Conservation (phyloP, 2,329 filamentous ascomycete genomes). For the Monosporascus sp. region DNA sequence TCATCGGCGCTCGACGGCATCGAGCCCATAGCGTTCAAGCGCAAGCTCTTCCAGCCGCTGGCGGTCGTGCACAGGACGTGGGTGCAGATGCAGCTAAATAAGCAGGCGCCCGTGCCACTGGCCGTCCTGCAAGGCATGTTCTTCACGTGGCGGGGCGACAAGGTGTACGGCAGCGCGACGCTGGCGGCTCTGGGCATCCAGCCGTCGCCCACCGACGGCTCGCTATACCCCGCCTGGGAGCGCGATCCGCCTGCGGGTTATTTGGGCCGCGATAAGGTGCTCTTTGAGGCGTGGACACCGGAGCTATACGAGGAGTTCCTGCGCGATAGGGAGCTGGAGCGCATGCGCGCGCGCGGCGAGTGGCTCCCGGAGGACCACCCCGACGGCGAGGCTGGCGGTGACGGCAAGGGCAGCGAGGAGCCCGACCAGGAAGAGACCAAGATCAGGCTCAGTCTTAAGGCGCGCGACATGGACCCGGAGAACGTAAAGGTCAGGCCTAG, state of each 20-base stretch:
- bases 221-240: conserved; percentile 32
- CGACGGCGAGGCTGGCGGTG: conserved; percentile 10
- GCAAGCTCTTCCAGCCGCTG: conserved; percentile 63
- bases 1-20: conserved; percentile 60
- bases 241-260: conserved; percentile 35
- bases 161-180: conserved; percentile 71
- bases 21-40: conserved; percentile 55
- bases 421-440: conserved; percentile 25
- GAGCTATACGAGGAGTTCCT: conserved; percentile 50
- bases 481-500: conserved; percentile 46
- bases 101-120: conserved; percentile 29
- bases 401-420: background rate
- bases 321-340: conserved; percentile 42
- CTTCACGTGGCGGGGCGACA: conserved; percentile 71
- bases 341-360: conserved; percentile 37
- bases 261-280: conserved; percentile 53
- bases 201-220: conserved; percentile 34
- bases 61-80: conserved; percentile 64
- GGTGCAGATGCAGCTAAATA: conserved; percentile 56
- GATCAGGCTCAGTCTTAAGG: conserved; percentile 49
- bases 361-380: conserved; percentile 29
- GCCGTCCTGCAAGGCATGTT: conserved; percentile 54
- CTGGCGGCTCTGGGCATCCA: conserved; percentile 62
- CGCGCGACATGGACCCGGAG: conserved; percentile 43
- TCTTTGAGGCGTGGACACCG: conserved; percentile 72